Base-by-base conservation (phyloP, 192 early-diverging fungal genomes). In the Coemansia sp. region DNA sequence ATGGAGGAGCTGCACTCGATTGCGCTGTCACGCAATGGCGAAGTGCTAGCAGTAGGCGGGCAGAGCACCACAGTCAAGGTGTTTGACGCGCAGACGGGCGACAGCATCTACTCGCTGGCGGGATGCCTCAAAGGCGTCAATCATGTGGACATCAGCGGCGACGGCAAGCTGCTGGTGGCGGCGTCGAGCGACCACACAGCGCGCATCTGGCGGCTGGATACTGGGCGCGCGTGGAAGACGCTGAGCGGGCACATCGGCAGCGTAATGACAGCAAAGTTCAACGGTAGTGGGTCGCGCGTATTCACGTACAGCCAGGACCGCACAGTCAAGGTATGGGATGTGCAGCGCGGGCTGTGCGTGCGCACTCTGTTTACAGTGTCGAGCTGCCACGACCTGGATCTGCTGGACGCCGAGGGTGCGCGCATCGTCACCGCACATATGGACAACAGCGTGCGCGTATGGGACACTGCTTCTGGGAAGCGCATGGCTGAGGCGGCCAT, bases 241-340 rank as follows among this genome's bases (percentile, higher is more conserved):
- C 83, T 99, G 65, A 94, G 91, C 4, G 95, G 96, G 1, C 96
- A 99, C 76, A 90, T 95, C 50, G 93, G 93, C 57, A 93, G 95
- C 78, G 94, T 99, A 7, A 92, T 88, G 67, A 83, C 90, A 4
- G 93, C 94, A 0, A 88, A 89, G 68, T 97, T 99, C 66, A 93
- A 83, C 58, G 68, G 86, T 14, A 91, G 92, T 58, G 85, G 88
- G 11, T 86, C 83, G 68, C 87, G 87, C 41, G 89, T 99, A 63
- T 92, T 92, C 25, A 92, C 94, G 7, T 95, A 93, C 62, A 96
- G 94, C 62, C 95, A 99, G 70, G 96, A 99, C 76, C 83, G 95
- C 23, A 96, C 95, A 0, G 85, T 99, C 35, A 99, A 99, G 79
- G 83, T 96, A 7, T 99, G 95, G 95, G 96, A 99, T 81, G 74